phyloP scores from a whole-genome alignment of 495 filamentous ascomycete species.

The Penicillium diatomitis region DNA sequence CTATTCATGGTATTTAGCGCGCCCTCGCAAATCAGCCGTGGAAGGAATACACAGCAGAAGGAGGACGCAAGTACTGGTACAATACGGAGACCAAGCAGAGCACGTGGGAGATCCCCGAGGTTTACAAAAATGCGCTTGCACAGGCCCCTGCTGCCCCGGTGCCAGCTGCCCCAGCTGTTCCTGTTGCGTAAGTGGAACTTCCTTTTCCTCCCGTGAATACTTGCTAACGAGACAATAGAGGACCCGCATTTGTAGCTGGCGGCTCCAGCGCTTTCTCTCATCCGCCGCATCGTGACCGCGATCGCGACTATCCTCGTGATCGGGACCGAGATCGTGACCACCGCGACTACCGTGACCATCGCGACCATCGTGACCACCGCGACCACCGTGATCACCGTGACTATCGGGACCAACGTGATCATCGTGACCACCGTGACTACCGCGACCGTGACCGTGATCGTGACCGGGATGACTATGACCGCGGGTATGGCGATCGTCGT shows the following conservation, averaged over 20 bases:
- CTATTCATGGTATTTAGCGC: conserved; percentile 41
- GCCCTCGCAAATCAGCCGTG: conserved; percentile 78
- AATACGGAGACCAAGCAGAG: conserved; percentile 86
- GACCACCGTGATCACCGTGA: conserved; percentile 31
- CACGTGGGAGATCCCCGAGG: conserved; percentile 89
- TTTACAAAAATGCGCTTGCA: conserved; percentile 63
- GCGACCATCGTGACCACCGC: background rate
- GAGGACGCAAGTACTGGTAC: conserved; percentile 88
- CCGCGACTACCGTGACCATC: too few species aligned
- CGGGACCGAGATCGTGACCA: conserved; percentile 26
- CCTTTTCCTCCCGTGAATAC: background rate
- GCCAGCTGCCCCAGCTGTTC: conserved; percentile 23
- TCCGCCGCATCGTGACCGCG: conserved; percentile 28
- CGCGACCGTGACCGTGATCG: conserved; percentile 27
- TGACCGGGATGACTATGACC: conserved; percentile 47
- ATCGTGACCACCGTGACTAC: background rate
- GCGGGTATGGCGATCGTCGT: conserved; percentile 54
- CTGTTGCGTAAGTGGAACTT: conserved; percentile 49
- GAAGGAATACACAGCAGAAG: conserved; percentile 84
- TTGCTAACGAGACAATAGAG: conserved; percentile 34
- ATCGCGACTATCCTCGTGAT: conserved; percentile 15
- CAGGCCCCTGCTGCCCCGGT: conserved; percentile 34
- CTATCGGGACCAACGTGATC: conserved; percentile 25
- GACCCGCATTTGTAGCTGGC: conserved; percentile 59
- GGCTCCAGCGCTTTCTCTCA: conserved; percentile 47